A percentile compares a stretch with the other conserved stretches of the same genome.
phyloP scores from a whole-genome alignment of 345 rosid genomes.

The Isatis tinctoria region DNA sequence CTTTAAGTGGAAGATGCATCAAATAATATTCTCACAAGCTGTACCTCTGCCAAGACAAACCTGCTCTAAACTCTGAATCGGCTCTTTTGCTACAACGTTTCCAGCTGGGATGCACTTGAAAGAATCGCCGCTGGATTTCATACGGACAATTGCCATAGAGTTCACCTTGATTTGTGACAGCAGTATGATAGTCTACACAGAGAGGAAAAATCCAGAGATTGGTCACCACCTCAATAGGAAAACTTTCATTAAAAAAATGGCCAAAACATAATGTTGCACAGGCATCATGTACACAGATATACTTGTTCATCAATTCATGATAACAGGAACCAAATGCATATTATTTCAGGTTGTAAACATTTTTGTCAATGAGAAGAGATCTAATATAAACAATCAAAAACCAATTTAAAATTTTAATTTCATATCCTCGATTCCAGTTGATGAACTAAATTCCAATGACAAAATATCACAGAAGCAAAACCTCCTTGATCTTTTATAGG shows the following conservation, averaged over 20 bases:
- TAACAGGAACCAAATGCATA: not conserved
- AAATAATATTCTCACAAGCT: conserved; percentile 14
- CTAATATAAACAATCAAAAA: not conserved
- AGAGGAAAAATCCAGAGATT: conserved; percentile 22
- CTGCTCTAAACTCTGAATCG: conserved; percentile 65
- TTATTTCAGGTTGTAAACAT: not conserved
- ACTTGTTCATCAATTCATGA: not conserved
- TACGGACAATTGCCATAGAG: conserved; percentile 64
- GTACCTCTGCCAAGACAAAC: conserved; percentile 42
- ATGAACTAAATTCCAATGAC: not conserved
- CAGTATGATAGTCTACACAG: conserved; percentile 56
- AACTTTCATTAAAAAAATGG: not conserved
- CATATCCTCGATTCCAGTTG: not conserved
- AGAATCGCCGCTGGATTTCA: conserved; percentile 49
- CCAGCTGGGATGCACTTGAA: conserved; percentile 34
- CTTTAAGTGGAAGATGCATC: not conserved
- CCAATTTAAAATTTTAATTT: not conserved
- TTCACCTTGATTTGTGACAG: conserved; percentile 78
- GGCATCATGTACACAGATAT: not conserved
- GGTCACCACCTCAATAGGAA: conserved; percentile 4
- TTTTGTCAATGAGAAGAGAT: not conserved
- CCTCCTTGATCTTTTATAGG: not conserved
- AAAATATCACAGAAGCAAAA: not conserved
- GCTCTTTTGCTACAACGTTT: conserved; percentile 30
- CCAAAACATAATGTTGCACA: not conserved